Base-by-base conservation (phyloP, 768 basidiomycete genomes). In the Mrakia hoshinonis region DNA sequence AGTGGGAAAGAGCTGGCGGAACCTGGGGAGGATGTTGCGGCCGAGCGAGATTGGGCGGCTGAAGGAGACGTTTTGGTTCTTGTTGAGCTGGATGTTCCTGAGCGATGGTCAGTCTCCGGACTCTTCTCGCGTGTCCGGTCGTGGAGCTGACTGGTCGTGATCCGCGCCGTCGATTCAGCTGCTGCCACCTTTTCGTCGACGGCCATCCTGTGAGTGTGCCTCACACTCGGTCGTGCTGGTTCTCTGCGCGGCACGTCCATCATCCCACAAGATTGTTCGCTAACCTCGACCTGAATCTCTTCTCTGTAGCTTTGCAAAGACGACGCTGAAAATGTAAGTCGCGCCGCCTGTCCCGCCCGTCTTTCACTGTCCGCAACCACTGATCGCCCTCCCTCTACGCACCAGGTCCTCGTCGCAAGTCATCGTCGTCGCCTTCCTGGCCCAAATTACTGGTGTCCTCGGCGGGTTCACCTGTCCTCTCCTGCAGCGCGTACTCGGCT, bases 1-100 rank as follows among this genome's bases (percentile, higher is more conserved):
- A 77, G 83, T 93, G 26, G 74, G 77, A 1, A 82, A 81, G 5
- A 89, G 91, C 0, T 97, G 94, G 94, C 83, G 81, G 67, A 81
- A 88, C 29, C 82, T 98, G 0, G 87, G 85, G 0, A 82, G 80
- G 39, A 92, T 92, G 89, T 81, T 97, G 26, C 82, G 82, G 1
- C 87, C 85, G 83, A 81, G 80, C 10, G 87, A 95, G 77, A 86
- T 94, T 49, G 84, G 84, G 78, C 84, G 84, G 66, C 82, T 97
- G 20, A 83, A 84, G 38, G 88, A 92, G 76, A 92, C 93, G 0
- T 98, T 94, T 82, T 84, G 84, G 74, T 97, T 91, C 76, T 87
- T 97, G 51, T 85, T 87, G 6, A 92, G 95, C 0, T 97, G 94
- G 93, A 68, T 68, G 65, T 66, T 36, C 18, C 2, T n/a, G 38